Percentiles rank a stretch among this genome's conserved stretches.
Conservation (phyloP, 1,284 basidiomycete genomes). For the Sphagnurus paluster region DNA sequence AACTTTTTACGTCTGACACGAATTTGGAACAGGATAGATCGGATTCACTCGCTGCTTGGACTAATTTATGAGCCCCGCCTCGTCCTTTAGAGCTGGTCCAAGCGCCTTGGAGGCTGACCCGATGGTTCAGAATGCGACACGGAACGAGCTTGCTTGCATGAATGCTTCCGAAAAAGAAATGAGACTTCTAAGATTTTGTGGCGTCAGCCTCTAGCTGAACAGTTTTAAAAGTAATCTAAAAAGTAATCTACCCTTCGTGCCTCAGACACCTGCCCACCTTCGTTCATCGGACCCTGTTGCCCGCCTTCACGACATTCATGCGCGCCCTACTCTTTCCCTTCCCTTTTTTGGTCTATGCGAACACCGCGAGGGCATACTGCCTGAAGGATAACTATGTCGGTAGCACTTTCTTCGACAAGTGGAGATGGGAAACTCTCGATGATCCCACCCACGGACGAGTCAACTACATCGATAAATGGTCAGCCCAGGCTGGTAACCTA, state of each 20-base stretch:
- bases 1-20: too few species aligned
- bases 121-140: conserved; percentile 2
- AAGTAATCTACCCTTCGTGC: not conserved
- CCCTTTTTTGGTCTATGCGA: conserved; percentile 5
- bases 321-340: conserved; percentile 2
- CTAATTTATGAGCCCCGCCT: too few species aligned
- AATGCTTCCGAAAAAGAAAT: conserved; percentile 2
- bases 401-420: conserved; percentile 42
- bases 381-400: conserved; percentile 39
- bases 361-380: conserved; percentile 18
- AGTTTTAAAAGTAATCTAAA: not conserved
- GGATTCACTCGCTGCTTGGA: not conserved
- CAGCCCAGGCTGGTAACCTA: conserved; percentile 39
- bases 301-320: conserved; percentile 6
- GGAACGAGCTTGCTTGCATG: not conserved
- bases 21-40: not conserved
- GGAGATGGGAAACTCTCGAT: conserved; percentile 45
- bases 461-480: conserved; percentile 46
- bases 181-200: not conserved
- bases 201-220: conserved; percentile 2
- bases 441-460: conserved; percentile 60
- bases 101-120: not conserved
- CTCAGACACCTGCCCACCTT: conserved; percentile 5
- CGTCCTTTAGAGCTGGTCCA: not conserved
- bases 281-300: conserved; percentile 1